These are phyloP conservation scores for Dendrobium catenatum DNA, from an alignment of 106 monocot species.

Conservation along the genomic window DNA sequence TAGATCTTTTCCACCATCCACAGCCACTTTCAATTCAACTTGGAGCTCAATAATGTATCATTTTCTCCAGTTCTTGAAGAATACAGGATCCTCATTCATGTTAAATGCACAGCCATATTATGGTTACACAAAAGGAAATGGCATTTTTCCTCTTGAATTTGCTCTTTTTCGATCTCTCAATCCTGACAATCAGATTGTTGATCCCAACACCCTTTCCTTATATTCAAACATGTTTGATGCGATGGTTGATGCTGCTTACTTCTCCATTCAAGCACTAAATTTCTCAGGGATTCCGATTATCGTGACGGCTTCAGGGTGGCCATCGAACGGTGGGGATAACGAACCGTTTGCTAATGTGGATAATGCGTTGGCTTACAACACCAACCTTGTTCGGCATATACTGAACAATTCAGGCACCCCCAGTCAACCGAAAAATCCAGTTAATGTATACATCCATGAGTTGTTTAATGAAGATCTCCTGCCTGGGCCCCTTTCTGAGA, in stretches of 20 bases:
- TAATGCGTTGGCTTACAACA: conserved; percentile 79
- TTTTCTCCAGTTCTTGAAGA: conserved; percentile 75
- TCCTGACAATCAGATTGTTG: conserved; percentile 59
- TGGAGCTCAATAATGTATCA: conserved; percentile 56
- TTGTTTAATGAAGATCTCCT: conserved; percentile 76
- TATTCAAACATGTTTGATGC: conserved; percentile 93
- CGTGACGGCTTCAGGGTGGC: conserved; percentile 91
- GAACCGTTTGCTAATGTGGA: conserved; percentile 66
- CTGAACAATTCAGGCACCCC: conserved; percentile 67
- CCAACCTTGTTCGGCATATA: conserved; percentile 62
- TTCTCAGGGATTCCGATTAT: conserved; percentile 63
- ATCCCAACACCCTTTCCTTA: conserved; percentile 63
- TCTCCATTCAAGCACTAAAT: conserved; percentile 72
- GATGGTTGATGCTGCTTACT: conserved; percentile 88
- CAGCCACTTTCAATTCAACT: conserved; percentile 78
- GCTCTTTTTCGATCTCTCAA: conserved; percentile 59
- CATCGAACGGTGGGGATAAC: conserved; percentile 47
- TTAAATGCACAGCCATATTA: conserved; percentile 84
- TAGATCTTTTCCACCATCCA: conserved; percentile 73
- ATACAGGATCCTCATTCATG: conserved; percentile 78
- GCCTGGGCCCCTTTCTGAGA: conserved; percentile 43
- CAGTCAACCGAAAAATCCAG: conserved; percentile 29
- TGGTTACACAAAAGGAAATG: conserved; percentile 51
- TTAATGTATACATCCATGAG: conserved; percentile 65
- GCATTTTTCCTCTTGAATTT: conserved; percentile 73